Base-by-base conservation (phyloP, 805 yeast genomes). In the Dipodascus geniculatus region DNA sequence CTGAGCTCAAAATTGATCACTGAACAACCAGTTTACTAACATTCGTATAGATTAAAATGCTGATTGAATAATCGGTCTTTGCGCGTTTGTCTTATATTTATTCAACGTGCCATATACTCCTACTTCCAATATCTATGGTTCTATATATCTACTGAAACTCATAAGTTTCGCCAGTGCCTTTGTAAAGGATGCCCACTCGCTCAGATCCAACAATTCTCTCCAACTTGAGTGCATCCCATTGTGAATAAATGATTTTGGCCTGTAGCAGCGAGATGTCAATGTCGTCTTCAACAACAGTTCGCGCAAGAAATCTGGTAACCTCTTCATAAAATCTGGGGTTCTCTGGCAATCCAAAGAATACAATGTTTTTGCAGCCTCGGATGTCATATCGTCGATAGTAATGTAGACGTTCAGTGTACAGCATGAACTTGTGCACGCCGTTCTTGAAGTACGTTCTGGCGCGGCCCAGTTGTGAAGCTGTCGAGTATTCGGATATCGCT, bases 321-420 rank as follows among this genome's bases (percentile, higher is more conserved):
- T 93, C 96, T 28, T 77, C 74, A 68, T 90, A 93, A 64, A 88
- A 93, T 44, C 74, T 65, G 6, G 96, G 96, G 65, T 91, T 89
- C 16, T 82, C 73, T 14, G 99, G 98, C 20, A 86, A 74, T 33
- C 84, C 87, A 67, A 88, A 93, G 71, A 93, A 81, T 3, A 91
- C 66, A 17, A 93, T 75, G 54, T 82, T 85, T 63, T 85, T 83
- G 22, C 87, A 96, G 23, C 98, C 98, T 55, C 77, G 79, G 51
- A 93, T 74, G 55, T 86, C 90, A 66, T 78, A 90, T 52, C 98
- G 76, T 58, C 96, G 80, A 72, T 82, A 93, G 65, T 87, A 93
- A 68, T 93, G 98, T 65, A 91, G 72, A 75, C 99, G 83, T 63
- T 91, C 98, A 0, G 97, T 87, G 68, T 91, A 91, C n/a, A 93